Evolutionary conservation across 257 asterid genomes (phyloP).

Genomic region (Solanum stenotomum): DNA sequence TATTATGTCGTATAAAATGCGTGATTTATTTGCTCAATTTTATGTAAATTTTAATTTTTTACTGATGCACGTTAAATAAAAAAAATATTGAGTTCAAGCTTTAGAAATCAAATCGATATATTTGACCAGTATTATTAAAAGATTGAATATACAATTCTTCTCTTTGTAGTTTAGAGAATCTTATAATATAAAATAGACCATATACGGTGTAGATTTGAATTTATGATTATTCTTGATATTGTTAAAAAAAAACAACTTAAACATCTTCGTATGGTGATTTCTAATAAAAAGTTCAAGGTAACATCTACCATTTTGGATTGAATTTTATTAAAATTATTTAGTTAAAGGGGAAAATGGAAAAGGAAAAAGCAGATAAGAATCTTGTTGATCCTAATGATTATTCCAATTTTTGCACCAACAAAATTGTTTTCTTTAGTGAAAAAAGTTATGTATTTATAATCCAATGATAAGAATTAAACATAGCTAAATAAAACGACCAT

Average conservation of each 20-base stretch:
- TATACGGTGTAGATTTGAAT: neutral
- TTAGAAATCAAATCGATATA: no score
- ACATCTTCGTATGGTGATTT: neutral
- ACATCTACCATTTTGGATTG: neutral
- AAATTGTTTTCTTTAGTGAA: neutral
- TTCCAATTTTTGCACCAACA: neutral
- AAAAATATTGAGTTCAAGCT: no score
- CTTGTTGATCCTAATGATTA: neutral
- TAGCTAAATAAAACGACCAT: neutral
- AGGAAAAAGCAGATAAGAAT: neutral
- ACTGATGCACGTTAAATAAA: no score
- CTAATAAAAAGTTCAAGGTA: neutral
- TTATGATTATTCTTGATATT: neutral
- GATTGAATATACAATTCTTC: neutral
- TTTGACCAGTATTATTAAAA: neutral
- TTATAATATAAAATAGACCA: neutral
- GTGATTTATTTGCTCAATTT: fast-evolving
- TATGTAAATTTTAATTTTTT: no score
- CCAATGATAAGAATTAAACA: neutral
- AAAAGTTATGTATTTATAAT: neutral
- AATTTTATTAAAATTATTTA: neutral
- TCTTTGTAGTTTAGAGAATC: neutral
- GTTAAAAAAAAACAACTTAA: neutral
- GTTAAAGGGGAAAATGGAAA: neutral
- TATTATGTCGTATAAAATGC: fast-evolving